Percentiles rank a stretch among this genome's conserved stretches.
phyloP scores from a whole-genome alignment of 305 asterid species.

The Andrographis paniculata region DNA sequence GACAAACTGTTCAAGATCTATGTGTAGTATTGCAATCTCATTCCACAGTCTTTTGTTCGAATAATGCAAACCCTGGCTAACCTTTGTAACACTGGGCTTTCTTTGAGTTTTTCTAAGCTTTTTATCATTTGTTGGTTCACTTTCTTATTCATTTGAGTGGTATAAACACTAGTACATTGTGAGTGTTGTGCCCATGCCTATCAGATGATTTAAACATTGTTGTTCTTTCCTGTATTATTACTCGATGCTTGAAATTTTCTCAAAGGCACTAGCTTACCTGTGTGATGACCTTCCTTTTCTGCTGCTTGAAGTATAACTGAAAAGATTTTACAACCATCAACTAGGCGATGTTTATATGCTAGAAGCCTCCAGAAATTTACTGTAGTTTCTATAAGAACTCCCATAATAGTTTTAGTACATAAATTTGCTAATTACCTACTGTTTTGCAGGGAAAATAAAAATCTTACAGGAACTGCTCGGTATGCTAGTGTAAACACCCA shows the following conservation, averaged over 20 bases:
- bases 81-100: not conserved
- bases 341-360: not conserved
- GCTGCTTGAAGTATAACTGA: not conserved
- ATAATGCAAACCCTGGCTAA: not conserved
- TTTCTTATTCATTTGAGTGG: not conserved
- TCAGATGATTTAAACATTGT: not conserved
- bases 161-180: not conserved
- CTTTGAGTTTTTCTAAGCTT: not conserved
- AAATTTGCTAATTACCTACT: constrained; percentile 1
- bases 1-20: not conserved
- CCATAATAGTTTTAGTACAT: not conserved
- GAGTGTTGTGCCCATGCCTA: constrained; percentile 1
- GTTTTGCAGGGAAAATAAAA: constrained; percentile 71
- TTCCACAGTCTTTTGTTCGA: not conserved
- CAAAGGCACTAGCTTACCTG: not conserved
- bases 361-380: not conserved
- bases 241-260: constrained; percentile 4
- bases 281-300: constrained; percentile 8
- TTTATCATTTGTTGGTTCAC: not conserved
- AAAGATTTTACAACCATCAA: not conserved
- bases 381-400: not conserved
- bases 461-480: constrained; percentile 85
- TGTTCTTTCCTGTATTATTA: not conserved
- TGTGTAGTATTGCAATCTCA: not conserved
- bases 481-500: constrained; percentile 86